A percentile compares a stretch with the other conserved stretches of the same genome.
phyloP scores from a whole-genome alignment of 441 rosid species.

The Metrosideros polymorpha region DNA sequence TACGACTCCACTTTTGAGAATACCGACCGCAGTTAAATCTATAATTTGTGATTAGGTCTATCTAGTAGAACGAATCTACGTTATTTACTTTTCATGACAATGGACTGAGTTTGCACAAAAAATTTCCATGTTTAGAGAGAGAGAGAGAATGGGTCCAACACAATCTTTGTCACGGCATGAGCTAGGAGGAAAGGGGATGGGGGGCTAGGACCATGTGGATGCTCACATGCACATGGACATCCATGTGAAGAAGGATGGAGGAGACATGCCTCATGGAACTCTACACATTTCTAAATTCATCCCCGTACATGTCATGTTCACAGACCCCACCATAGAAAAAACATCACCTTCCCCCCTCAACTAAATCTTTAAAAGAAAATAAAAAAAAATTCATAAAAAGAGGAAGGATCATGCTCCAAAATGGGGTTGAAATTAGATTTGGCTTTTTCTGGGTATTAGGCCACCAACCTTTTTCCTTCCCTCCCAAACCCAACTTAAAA shows the following conservation, averaged over 20 bases:
- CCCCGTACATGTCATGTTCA: neutral
- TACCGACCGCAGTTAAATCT: neutral
- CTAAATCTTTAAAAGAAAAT: neutral
- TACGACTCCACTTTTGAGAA: neutral
- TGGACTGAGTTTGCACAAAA: neutral
- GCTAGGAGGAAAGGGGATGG: neutral
- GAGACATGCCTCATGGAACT: neutral
- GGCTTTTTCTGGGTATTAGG: conserved; percentile 27
- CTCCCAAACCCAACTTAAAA: neutral
- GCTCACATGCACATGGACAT: conserved; percentile 14
- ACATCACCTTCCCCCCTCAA: neutral
- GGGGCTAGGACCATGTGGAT: conserved; percentile 8
- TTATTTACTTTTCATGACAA: neutral
- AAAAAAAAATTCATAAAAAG: neutral
- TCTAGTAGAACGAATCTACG: neutral
- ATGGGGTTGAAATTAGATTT: conserved; percentile 21
- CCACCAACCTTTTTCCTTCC: conserved; percentile 21
- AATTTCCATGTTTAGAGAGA: neutral
- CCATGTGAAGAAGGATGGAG: conserved; percentile 17
- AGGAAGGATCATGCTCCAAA: neutral
- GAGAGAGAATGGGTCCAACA: neutral
- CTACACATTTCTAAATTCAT: neutral
- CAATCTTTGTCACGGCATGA: neutral
- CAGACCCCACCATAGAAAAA: conserved; percentile 1
- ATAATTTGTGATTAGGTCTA: neutral